Percentiles rank a stretch among this genome's conserved stretches.
phyloP scores from a whole-genome alignment of 441 rosid genomes.

The Mallotus japonicus region DNA sequence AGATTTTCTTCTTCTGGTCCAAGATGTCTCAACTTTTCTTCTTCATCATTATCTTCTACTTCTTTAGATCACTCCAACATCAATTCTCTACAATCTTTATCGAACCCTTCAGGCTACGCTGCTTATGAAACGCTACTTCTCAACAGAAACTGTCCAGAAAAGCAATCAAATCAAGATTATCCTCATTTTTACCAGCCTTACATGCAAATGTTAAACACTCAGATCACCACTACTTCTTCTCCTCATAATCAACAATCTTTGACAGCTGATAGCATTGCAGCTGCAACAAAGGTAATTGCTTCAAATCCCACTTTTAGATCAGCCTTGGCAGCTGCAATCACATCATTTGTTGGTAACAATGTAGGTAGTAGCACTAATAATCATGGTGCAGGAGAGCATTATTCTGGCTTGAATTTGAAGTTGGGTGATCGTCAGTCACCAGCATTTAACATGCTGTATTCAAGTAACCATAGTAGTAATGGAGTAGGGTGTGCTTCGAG shows the following conservation, averaged over 20 bases:
- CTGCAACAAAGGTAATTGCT: constrained; percentile 63
- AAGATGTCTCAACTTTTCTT: constrained; percentile 51
- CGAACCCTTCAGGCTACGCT: neutral
- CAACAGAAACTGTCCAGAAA: constrained; percentile 37
- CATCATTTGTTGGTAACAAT: constrained; percentile 46
- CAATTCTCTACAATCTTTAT: constrained; percentile 30
- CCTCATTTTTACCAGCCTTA: constrained; percentile 34
- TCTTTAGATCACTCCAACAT: constrained; percentile 32
- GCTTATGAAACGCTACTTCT: constrained; percentile 19
- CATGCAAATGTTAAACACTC: constrained; percentile 31
- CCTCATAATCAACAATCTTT: constrained; percentile 29
- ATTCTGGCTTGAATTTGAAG: constrained; percentile 26
- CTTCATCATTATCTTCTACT: constrained; percentile 21
- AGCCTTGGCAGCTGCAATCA: constrained; percentile 62
- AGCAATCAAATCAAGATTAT: constrained; percentile 25
- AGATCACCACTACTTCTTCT: constrained; percentile 7
- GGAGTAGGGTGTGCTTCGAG: constrained; percentile 32
- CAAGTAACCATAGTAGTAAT: constrained; percentile 17
- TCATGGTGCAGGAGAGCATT: constrained; percentile 18
- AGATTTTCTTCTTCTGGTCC: constrained; percentile 39
- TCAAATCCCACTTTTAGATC: constrained; percentile 76
- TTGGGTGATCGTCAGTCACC: constrained; percentile 26
- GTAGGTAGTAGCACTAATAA: constrained; percentile 8
- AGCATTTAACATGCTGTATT: constrained; percentile 16
- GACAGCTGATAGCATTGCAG: constrained; percentile 46